phyloP scores from a whole-genome alignment of 176 grass and related monocot genomes.

The Avena eriantha region DNA sequence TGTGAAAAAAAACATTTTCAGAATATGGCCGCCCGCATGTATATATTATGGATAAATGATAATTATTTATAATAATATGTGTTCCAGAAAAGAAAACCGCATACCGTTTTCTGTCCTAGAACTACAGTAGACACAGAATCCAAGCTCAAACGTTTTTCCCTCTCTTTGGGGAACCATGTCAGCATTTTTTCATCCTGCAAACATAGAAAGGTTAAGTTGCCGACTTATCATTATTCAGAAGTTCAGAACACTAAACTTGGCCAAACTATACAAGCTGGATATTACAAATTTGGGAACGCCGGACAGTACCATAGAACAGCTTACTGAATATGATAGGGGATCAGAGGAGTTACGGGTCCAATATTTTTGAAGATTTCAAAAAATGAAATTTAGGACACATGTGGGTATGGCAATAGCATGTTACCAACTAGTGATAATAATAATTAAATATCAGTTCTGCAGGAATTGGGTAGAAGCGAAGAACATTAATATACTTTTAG shows the following conservation, averaged over 20 bases:
- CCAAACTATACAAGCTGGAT: slow-evolving; percentile 12
- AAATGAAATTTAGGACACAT: not conserved
- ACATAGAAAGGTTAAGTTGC: slow-evolving; percentile 27
- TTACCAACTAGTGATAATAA: not conserved
- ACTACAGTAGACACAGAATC: slow-evolving; percentile 73
- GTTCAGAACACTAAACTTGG: not conserved
- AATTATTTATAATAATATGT: slow-evolving; percentile 19
- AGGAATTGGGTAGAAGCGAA: not conserved
- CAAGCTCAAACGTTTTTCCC: slow-evolving; percentile 77
- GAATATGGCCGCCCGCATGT: slow-evolving; percentile 9
- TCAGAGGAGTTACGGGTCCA: not conserved
- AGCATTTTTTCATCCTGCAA: slow-evolving; percentile 87
- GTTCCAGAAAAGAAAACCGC: slow-evolving; percentile 25
- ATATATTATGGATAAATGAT: not conserved
- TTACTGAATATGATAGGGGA: not conserved
- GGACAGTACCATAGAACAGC: not conserved
- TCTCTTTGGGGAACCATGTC: slow-evolving; percentile 86
- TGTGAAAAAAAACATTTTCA: slow-evolving; percentile 52
- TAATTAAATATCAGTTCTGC: not conserved
- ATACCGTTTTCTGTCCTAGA: slow-evolving; percentile 92
- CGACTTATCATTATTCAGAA: not conserved
- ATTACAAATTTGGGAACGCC: not conserved
- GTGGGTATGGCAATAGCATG: not conserved
- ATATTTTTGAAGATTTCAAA: not conserved
- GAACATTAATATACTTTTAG: not conserved